Percentiles rank a stretch among this genome's conserved stretches.
These are phyloP conservation scores for Abrus pulchellus DNA, from an alignment of 306 rosid species.

Conservation along the genomic window DNA sequence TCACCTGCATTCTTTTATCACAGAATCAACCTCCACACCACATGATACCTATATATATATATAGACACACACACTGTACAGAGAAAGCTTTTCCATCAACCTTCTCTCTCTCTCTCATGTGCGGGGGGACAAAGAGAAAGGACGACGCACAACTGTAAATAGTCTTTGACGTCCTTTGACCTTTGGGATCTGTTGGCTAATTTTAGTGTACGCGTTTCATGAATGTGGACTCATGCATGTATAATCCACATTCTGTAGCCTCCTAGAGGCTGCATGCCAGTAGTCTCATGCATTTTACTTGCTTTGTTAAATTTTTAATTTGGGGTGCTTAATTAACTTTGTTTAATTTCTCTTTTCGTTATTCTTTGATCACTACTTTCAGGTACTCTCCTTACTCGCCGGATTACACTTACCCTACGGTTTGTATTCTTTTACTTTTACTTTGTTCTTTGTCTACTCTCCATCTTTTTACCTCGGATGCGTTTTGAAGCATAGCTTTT, in stretches of 20 bases:
- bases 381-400: constrained; percentile 98
- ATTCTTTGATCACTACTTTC: constrained; percentile 50
- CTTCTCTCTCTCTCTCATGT: constrained; percentile 32
- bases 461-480: constrained; percentile 57
- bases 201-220: constrained; percentile 12
- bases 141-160: constrained; percentile 42
- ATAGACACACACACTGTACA: neutral
- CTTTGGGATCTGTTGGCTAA: neutral
- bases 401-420: constrained; percentile 94
- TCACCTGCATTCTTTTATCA: constrained; percentile 45
- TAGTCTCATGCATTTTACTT: neutral
- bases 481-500: constrained; percentile 53
- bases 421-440: constrained; percentile 57
- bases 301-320: neutral
- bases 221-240: neutral
- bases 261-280: neutral
- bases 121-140: constrained; percentile 19
- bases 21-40: constrained; percentile 52
- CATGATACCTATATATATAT: constrained; percentile 40
- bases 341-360: constrained; percentile 18
- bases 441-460: constrained; percentile 31
- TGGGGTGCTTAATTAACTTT: neutral
- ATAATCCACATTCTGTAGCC: neutral
- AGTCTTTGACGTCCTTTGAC: constrained; percentile 12
- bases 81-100: constrained; percentile 19